Percentiles rank a stretch among this genome's conserved stretches.
These are phyloP conservation scores for Saitozyma podzolica DNA, from an alignment of 768 basidiomycete species.

Conservation along the genomic window DNA sequence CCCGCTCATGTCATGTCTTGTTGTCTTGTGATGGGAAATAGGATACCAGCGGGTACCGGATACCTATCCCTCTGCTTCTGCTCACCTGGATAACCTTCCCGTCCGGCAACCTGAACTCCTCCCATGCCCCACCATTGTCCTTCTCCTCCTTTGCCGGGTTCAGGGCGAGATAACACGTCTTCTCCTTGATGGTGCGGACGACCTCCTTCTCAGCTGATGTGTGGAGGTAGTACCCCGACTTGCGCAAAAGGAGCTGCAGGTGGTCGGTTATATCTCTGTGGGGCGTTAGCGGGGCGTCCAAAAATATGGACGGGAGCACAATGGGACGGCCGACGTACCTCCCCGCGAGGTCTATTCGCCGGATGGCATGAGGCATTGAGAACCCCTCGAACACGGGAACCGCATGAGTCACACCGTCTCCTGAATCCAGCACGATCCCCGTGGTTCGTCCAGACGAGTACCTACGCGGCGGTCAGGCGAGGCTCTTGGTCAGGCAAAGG, in stretches of 20 bases:
- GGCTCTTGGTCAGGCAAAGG: too few relatives aligned
- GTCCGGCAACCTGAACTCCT: conserved; percentile 91
- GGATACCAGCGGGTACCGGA: too few relatives aligned
- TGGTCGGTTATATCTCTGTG: conserved; percentile 92
- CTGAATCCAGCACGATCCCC: conserved; percentile 98
- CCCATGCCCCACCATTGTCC: conserved; percentile 68
- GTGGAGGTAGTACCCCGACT: conserved; percentile 90
- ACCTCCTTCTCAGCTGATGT: conserved; percentile 97
- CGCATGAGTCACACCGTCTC: conserved; percentile 97
- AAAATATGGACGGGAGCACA: background rate
- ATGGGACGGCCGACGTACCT: conserved; percentile 59
- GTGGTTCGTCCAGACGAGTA: conserved; percentile 98
- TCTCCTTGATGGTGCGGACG: conserved; percentile 96
- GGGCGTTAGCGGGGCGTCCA: conserved; percentile 2
- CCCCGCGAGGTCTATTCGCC: conserved; percentile 93
- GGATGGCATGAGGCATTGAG: conserved; percentile 97
- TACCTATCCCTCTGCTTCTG: background rate
- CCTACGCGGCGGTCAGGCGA: conserved; percentile 55
- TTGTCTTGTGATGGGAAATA: too few relatives aligned
- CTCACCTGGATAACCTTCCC: conserved; percentile 86
- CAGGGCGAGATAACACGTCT: conserved; percentile 90
- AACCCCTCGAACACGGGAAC: conserved; percentile 99
- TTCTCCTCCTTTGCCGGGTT: conserved; percentile 96
- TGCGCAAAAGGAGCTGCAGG: conserved; percentile 87
- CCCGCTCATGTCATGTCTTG: too few relatives aligned